Evolutionary conservation across 2,329 filamentous ascomycete species (phyloP), one percentile per base, ranked within the genome.

Genomic region (Ascochyta pisi): DNA sequence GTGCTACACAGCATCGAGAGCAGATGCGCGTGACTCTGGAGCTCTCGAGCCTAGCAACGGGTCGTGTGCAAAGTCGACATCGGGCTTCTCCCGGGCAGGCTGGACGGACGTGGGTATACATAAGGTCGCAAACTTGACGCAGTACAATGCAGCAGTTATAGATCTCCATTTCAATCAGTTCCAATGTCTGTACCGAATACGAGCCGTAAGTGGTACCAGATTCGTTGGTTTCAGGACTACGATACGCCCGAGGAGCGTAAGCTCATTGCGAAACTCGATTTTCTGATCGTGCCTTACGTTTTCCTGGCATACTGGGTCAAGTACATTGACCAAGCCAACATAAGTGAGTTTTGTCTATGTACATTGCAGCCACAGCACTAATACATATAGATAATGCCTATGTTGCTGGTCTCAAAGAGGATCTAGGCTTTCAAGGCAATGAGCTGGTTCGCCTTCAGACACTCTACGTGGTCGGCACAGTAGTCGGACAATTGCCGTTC

Each of bases 401-500:
- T 49, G 82, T 84, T 15, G 79, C 81, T 0, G 83, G 83, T 0
- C 70, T 85, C 34, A 82, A 82, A 42, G 81, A 84, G 48, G 81
- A 83, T 12, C 68, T 85, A 1, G 73, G 75, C 0, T 80, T 85
- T 50, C 54, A 81, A 5, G 82, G 81, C 40, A 84, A 84, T 66
- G 77, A 84, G 56, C 77, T 85, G 6, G 81, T 85, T n/a, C 76
- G 83, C 43, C 71, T 85, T 0, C 82, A 85, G 58, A 84, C 81
- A 0, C 78, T 85, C 57, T 85, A 82, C 61, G 77, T 75, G 4
- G 62, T 83, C 7, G 83, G 82, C 0, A 80, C 81, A 1, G 82
- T 84, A 1, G 65, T 81, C 0, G 81, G 81, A 5, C 81, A 83
- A 62, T 68, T 84, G 6, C 82, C 82, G 0, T 83, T 83, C 61